Conservation (phyloP, 2,329 filamentous ascomycete species). For the Sporothrix phasma region DNA sequence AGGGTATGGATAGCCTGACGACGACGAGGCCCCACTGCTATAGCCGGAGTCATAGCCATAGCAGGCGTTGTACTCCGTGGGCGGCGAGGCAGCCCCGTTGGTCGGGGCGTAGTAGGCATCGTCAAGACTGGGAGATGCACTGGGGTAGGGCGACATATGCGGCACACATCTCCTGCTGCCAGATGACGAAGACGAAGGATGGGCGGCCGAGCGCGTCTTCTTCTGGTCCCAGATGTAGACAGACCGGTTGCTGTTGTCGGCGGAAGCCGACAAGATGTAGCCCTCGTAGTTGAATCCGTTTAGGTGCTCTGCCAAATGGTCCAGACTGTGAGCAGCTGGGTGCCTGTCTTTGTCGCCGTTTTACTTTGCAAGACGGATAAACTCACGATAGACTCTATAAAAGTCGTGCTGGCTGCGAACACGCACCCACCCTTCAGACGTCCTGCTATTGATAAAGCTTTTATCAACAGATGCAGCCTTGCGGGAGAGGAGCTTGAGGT, state of each 20-base stretch:
- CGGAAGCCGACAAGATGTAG: conserved; percentile 3
- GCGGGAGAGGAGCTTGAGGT: conserved; percentile 2
- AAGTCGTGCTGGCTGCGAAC: conserved; percentile 4
- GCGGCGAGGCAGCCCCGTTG: background rate
- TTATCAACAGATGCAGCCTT: conserved; percentile 5
- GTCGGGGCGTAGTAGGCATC: background rate
- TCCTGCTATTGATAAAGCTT: conserved; percentile 13
- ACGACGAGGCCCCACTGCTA: background rate
- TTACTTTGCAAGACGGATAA: background rate
- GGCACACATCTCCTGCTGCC: background rate
- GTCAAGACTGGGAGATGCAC: background rate
- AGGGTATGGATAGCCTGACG: background rate
- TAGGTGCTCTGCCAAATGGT: background rate
- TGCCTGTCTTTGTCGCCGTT: too few relatives aligned
- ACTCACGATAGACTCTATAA: conserved; percentile 3
- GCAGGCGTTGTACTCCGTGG: background rate
- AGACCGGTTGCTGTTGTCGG: conserved; percentile 3
- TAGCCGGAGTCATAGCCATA: background rate
- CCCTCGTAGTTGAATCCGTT: conserved; percentile 7
- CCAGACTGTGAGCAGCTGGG: too few relatives aligned
- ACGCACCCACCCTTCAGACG: conserved; percentile 14
- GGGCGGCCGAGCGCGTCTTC: background rate
- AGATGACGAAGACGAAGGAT: background rate
- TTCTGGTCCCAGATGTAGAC: conserved; percentile 12
- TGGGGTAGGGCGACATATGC: background rate